Evolutionary conservation across 2,329 filamentous ascomycete species (phyloP).

Genomic region (Chaetomiaceae sp.): DNA sequence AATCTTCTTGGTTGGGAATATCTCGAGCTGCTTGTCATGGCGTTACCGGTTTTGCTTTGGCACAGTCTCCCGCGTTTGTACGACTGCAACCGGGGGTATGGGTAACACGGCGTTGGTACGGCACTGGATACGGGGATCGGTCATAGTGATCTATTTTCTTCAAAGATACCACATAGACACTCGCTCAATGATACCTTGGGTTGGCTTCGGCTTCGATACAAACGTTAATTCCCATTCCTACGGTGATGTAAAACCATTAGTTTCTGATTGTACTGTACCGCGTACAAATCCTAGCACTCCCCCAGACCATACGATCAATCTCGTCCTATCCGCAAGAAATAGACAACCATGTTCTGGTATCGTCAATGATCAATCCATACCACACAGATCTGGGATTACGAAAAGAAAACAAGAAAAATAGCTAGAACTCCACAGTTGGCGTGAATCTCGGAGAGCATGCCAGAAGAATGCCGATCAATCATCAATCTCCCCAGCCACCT

Average conservation of each 20-base stretch:
- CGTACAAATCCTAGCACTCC: too few relatives aligned
- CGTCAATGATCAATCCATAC: not conserved
- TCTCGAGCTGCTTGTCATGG: too few relatives aligned
- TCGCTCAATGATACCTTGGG: conserved; percentile 17
- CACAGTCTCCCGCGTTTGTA: not conserved
- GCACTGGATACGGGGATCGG: not conserved
- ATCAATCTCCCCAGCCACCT: not conserved
- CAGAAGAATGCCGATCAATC: too few relatives aligned
- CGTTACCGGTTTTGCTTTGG: not conserved
- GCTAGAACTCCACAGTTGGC: too few relatives aligned
- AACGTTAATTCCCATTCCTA: too few relatives aligned
- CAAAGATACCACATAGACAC: conserved; percentile 26
- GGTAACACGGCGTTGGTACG: conserved; percentile 1
- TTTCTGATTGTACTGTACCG: too few relatives aligned
- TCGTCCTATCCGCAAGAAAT: not conserved
- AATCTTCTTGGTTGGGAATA: not conserved
- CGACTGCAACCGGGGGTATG: not conserved
- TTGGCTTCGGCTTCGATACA: not conserved
- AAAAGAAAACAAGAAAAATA: not conserved
- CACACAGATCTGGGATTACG: too few relatives aligned
- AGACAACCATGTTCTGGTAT: not conserved
- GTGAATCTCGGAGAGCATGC: too few relatives aligned
- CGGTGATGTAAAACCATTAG: too few relatives aligned
- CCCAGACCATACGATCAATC: too few relatives aligned
- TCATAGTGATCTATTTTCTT: not conserved